Evolutionary conservation across 176 grass and related monocot genomes (phyloP).

Genomic region (Oropetium thomaeum): DNA sequence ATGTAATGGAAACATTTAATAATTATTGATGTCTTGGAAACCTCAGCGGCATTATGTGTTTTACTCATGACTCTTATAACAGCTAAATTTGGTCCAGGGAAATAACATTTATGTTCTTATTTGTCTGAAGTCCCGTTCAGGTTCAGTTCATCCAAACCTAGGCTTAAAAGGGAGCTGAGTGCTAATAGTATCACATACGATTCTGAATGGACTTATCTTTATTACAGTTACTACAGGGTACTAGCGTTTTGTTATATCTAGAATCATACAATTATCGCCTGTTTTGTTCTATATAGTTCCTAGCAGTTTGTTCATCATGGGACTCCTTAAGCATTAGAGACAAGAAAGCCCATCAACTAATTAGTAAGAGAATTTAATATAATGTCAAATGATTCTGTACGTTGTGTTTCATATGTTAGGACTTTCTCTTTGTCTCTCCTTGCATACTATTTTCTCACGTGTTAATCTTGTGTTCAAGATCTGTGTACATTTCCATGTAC

Average conservation of each 20-base stretch:
- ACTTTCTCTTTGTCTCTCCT: background rate
- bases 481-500: background rate
- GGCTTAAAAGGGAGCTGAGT: background rate
- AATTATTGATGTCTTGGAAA: background rate
- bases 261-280: background rate
- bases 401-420: background rate
- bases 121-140: background rate
- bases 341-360: background rate
- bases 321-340: background rate
- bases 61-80: background rate
- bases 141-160: background rate
- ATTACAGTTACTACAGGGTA: background rate
- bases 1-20: background rate
- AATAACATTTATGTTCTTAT: background rate
- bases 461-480: background rate
- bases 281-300: background rate
- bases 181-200: background rate
- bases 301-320: background rate
- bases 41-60: background rate
- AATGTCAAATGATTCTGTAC: background rate
- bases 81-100: conserved; percentile 8
- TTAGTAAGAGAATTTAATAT: background rate
- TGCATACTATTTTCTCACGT: background rate
- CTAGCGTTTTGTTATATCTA: no score
- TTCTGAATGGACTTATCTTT: background rate